These are phyloP conservation scores for Trametes cingulata DNA, from an alignment of 768 basidiomycete species.

Conservation along the genomic window DNA sequence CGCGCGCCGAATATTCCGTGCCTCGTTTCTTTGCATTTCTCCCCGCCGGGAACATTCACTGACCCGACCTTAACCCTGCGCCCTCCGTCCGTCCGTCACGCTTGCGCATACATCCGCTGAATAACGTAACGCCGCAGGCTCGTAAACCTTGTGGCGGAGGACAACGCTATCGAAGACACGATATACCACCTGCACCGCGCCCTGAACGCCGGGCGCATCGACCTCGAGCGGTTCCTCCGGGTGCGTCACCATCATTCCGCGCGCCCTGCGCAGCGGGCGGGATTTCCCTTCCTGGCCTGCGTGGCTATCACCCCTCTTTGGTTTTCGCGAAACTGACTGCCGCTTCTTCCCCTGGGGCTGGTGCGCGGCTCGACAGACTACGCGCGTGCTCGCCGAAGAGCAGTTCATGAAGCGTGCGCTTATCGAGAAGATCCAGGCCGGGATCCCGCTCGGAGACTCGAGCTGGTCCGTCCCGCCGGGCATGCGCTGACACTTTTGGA, in stretches of 20 bases:
- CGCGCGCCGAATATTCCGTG: background rate
- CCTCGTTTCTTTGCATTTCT: background rate
- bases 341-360: constrained; percentile 23
- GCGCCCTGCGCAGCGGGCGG: constrained; percentile 11
- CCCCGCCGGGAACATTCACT: constrained; percentile 9
- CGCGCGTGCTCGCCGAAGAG: constrained; percentile 87
- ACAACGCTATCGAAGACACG: constrained; percentile 97
- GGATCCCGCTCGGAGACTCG: constrained; percentile 49
- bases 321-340: constrained; percentile 2
- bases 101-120: background rate
- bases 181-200: constrained; percentile 96
- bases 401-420: constrained; percentile 97
- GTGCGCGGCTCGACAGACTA: constrained; percentile 49
- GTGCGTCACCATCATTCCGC: constrained; percentile 45
- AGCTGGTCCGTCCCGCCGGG: constrained; percentile 17
- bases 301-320: constrained; percentile 18
- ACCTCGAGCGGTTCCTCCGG: constrained; percentile 92
- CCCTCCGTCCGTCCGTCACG: background rate
- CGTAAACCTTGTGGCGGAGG: constrained; percentile 97
- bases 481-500: constrained; percentile 12
- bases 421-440: constrained; percentile 82
- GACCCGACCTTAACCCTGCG: constrained; percentile 6
- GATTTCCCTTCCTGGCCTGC: constrained; percentile 22
- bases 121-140: constrained; percentile 51
- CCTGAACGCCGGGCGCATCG: constrained; percentile 86